phyloP scores from a whole-genome alignment of 1,139 yeast genomes.

The Diutina siamensis region DNA sequence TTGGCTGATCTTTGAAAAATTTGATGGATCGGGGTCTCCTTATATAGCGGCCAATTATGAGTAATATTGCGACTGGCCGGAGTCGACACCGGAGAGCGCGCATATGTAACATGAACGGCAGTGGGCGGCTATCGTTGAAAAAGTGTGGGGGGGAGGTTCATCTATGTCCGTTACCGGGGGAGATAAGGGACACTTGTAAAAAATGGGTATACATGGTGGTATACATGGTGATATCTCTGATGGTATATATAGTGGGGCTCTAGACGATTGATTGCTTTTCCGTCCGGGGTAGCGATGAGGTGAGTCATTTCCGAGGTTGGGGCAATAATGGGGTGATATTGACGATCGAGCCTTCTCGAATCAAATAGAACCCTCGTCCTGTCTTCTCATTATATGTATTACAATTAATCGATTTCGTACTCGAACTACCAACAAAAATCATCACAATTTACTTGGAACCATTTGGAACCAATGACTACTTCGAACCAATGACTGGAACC shows the following conservation, averaged over 20 bases:
- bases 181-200: too few relatives aligned
- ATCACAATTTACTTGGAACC: neutral
- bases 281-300: neutral
- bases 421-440: neutral
- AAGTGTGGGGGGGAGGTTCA: too few relatives aligned
- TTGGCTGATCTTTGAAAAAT: neutral
- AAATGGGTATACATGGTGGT: too few relatives aligned
- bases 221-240: too few relatives aligned
- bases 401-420: neutral
- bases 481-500: too few relatives aligned
- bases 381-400: neutral
- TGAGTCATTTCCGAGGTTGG: neutral
- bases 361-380: too few relatives aligned
- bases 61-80: neutral
- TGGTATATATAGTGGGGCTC: too few relatives aligned
- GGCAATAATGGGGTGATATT: too few relatives aligned
- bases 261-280: neutral
- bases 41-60: neutral
- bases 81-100: neutral
- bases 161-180: too few relatives aligned
- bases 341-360: too few relatives aligned
- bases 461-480: too few relatives aligned
- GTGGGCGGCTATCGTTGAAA: neutral
- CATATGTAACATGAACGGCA: neutral
- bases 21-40: neutral